Evolutionary conservation across 352 stramenopile genomes (phyloP).

Genomic region (Globisporangium splendens): DNA sequence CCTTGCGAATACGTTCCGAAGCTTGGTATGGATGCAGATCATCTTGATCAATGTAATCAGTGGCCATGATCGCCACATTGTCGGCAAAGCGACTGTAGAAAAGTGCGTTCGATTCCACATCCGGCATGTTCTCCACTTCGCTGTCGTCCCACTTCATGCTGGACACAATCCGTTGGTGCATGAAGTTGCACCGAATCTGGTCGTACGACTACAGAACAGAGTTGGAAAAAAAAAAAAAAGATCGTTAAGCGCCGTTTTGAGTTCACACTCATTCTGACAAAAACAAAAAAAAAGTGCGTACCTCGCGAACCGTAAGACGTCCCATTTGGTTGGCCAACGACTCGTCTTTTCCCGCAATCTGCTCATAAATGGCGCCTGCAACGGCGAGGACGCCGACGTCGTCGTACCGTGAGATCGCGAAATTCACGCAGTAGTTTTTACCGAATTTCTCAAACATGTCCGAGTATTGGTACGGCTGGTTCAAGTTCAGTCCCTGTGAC

Average conservation of each 20-base stretch:
- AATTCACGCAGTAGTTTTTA: slow-evolving; percentile 78
- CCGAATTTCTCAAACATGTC: slow-evolving; percentile 82
- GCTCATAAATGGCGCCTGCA: slow-evolving; percentile 64
- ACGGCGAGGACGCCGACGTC: slow-evolving; percentile 59
- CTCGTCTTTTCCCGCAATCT: slow-evolving; percentile 66
- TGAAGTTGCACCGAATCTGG: slow-evolving; percentile 77
- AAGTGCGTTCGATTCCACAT: slow-evolving; percentile 71
- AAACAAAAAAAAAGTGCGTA: slow-evolving; percentile 6
- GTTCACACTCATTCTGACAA: background rate
- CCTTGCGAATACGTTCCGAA: slow-evolving; percentile 72
- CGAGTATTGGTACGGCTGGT: slow-evolving; percentile 66
- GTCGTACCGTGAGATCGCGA: slow-evolving; percentile 72
- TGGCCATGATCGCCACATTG: slow-evolving; percentile 61
- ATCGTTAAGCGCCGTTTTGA: background rate
- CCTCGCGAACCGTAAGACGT: slow-evolving; percentile 55
- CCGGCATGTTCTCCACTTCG: slow-evolving; percentile 39
- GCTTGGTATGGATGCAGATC: slow-evolving; percentile 71
- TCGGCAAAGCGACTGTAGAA: slow-evolving; percentile 63
- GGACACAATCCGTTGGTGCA: slow-evolving; percentile 76
- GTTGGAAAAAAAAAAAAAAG: background rate
- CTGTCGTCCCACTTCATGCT: slow-evolving; percentile 63
- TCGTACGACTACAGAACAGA: slow-evolving; percentile 41
- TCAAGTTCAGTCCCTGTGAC: slow-evolving; percentile 40
- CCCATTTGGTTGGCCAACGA: slow-evolving; percentile 51
- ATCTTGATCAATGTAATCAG: slow-evolving; percentile 77